phyloP scores from a whole-genome alignment of 495 filamentous ascomycete genomes.

The Ramalina intermedia region DNA sequence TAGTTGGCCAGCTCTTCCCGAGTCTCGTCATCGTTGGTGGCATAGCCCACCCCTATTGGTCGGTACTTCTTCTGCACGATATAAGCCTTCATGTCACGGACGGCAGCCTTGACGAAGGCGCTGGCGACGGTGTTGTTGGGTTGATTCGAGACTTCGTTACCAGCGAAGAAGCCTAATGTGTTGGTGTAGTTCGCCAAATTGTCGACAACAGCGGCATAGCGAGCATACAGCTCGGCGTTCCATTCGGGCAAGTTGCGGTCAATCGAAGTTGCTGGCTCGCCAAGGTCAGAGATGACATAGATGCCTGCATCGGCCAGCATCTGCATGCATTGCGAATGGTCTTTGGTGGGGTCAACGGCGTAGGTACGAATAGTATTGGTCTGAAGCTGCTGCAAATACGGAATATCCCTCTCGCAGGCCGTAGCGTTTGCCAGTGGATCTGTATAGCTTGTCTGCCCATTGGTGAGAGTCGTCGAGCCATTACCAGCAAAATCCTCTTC shows the following conservation, averaged over 20 bases:
- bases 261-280: slow-evolving; percentile 66
- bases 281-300: slow-evolving; percentile 84
- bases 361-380: slow-evolving; percentile 93
- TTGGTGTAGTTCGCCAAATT: slow-evolving; percentile 67
- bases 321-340: slow-evolving; percentile 79
- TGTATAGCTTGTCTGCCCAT: slow-evolving; percentile 26
- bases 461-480: slow-evolving; percentile 22
- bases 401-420: slow-evolving; percentile 68
- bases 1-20: slow-evolving; percentile 68
- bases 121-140: slow-evolving; percentile 68
- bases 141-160: slow-evolving; percentile 89
- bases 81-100: slow-evolving; percentile 87
- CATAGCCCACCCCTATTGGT: slow-evolving; percentile 81
- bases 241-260: slow-evolving; percentile 64
- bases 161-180: slow-evolving; percentile 88
- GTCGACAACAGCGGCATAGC: slow-evolving; percentile 78
- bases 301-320: slow-evolving; percentile 75
- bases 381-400: slow-evolving; percentile 55
- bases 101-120: slow-evolving; percentile 90
- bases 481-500: slow-evolving; percentile 35
- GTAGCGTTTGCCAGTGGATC: slow-evolving; percentile 60
- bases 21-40: slow-evolving; percentile 83
- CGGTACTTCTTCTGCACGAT: slow-evolving; percentile 68
- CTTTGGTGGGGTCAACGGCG: slow-evolving; percentile 62
- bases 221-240: slow-evolving; percentile 57